Percentiles rank a stretch among this genome's conserved stretches.
Conservation (phyloP, 2,329 filamentous ascomycete genomes). For the Sarocladium kiliense region DNA sequence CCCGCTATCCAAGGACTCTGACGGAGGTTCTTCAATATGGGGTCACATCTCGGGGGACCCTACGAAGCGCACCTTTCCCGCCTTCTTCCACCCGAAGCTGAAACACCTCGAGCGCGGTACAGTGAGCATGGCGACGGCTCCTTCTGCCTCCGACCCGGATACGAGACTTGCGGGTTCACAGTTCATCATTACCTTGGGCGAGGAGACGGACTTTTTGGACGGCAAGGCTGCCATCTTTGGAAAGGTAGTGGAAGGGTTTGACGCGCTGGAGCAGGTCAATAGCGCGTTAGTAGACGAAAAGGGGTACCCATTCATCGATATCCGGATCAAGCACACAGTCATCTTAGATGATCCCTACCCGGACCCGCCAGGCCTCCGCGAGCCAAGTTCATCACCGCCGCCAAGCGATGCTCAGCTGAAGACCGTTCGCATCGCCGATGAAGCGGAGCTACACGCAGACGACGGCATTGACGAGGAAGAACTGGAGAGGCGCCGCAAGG, state of each 20-base stretch:
- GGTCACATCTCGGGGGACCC: slow-evolving; percentile 65
- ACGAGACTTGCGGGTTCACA: slow-evolving; percentile 81
- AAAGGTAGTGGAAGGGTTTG: slow-evolving; percentile 92
- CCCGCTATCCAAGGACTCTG: slow-evolving; percentile 74
- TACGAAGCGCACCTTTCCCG: slow-evolving; percentile 70
- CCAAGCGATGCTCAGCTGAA: slow-evolving; percentile 82
- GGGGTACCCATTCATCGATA: slow-evolving; percentile 86
- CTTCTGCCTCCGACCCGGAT: slow-evolving; percentile 70
- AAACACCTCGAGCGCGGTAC: slow-evolving; percentile 87
- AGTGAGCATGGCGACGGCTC: slow-evolving; percentile 95
- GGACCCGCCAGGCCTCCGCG: slow-evolving; percentile 71
- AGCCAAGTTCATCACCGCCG: slow-evolving; percentile 73
- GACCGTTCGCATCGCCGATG: slow-evolving; percentile 86
- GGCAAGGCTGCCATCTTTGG: slow-evolving; percentile 94
- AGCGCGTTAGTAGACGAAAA: slow-evolving; percentile 79
- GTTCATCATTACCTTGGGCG: slow-evolving; percentile 87
- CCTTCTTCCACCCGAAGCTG: slow-evolving; percentile 80
- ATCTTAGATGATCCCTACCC: slow-evolving; percentile 88
- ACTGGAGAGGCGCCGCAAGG: slow-evolving; percentile 71
- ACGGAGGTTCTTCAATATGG: slow-evolving; percentile 94
- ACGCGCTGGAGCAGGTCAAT: slow-evolving; percentile 90
- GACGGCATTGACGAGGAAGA: slow-evolving; percentile 70
- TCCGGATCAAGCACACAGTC: slow-evolving; percentile 88
- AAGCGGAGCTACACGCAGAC: slow-evolving; percentile 74
- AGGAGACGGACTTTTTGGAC: slow-evolving; percentile 85